Base-by-base conservation (phyloP, 805 yeast species). In the Suhomyces pyralidae region DNA sequence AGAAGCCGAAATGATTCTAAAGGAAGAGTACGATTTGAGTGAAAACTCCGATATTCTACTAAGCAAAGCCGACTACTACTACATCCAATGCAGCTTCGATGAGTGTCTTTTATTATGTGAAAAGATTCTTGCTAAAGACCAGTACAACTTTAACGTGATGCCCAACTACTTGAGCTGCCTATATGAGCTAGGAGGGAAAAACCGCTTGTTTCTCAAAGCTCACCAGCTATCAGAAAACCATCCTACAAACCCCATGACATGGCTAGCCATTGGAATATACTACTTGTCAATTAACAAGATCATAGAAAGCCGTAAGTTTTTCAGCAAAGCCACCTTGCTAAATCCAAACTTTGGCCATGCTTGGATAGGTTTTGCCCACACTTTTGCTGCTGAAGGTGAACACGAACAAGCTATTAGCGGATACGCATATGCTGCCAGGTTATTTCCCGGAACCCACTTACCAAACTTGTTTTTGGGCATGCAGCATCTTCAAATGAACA, bases 321-420 rank as follows among this genome's bases (percentile, higher is more conserved):
- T 91, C 69, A 86, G 94, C 40, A 91, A 90, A 65, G 92, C 97
- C 0, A 90, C 97, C 1, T 77, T 91, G 58, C 69, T 92, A 55
- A 87, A 90, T 61, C 96, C 99, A 2, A 88, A 85, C 58, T 91
- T 89, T 71, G 96, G 94, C 0, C 93, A 89, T 49, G 96, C 98
- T 1, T 94, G 99, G 99, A 84, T 94, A 32, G 99, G 97, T 2
- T 94, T 94, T 73, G 98, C 98, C 1, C 98, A 93, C 63, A 92
- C 98, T 0, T 94, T 92, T 80, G 97, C 97, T 0, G 86, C 89
- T 2, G 99, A 94, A 67, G 96, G 97, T n/a, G 99, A 94, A 69
- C 97, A 94, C 67, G 99, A 94, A 67, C 98, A 94, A 69, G 98
- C 98, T 1, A 87, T 94, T 20, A 87, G 97, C 52, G 98, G 98